Base-by-base conservation (phyloP, 192 early-diverging fungal species). In the Coemansia umbellata region DNA sequence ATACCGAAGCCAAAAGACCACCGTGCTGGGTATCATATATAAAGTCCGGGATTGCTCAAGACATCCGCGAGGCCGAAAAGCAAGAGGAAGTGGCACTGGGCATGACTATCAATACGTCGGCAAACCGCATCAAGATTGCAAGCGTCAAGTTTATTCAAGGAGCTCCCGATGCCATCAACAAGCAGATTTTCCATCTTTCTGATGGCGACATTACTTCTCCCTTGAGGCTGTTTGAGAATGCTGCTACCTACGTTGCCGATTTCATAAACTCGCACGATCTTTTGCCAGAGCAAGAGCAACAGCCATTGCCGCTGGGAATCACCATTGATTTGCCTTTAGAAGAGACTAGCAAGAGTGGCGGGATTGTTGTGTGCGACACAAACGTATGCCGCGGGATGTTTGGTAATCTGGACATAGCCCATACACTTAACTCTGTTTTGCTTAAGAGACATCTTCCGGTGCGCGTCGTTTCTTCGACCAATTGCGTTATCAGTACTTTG, bases 401-500 rank as follows among this genome's bases (percentile, higher is more conserved):
- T 17, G 82, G 84, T 31, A 79, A 85, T 42, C 88, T 96, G 60
- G 90, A 66, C 24, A 50, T 94, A 18, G 91, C 90, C 13, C 72
- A 74, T 7, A 60, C 88, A 6, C 74, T 99, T 27, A 82, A 88
- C 53, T 83, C 85, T 7, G 87, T 87, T 1, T 63, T 95, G 26
- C 60, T 77, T 19, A 64, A 76, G 43, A 80, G 82, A 60, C 74
- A 83, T 33, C 47, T 94, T 14, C 89, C 91, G 14, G 88, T 97
- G 39, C 65, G 78, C 22, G 88, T 93, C 50, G 74, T 79, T 3
- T 93, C 93, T 6, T 79, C 94, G n/a, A 89, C 93, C 19, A 99
- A 99, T 74, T 93, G 95, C 59, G 94, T 92, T 1, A 89, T 95
- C 14, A 94, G 94, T 35, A 93, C 93, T 0, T 67, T 97, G 31